Base-by-base conservation (phyloP, 2,329 filamentous ascomycete species). In the Thelonectria olida region DNA sequence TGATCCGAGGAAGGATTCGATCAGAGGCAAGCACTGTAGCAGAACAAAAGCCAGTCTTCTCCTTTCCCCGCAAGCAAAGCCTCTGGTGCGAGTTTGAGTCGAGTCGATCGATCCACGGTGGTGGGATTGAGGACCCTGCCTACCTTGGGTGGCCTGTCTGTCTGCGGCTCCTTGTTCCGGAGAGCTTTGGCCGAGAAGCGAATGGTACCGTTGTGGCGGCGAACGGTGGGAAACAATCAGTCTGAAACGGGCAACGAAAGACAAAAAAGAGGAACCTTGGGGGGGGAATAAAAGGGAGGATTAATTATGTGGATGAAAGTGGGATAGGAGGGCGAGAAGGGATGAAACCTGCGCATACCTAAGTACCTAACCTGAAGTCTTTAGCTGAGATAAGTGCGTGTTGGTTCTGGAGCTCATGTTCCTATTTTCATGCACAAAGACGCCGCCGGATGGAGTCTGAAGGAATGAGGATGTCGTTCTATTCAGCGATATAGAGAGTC, bases 171-270 rank as follows among this genome's bases (percentile, higher is more conserved):
- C 45, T 25, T 19, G 27, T 17, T 49, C 45, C 25, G 45, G n/a
- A n/a, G 45, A 56, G 49, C 45, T 58, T 63, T 58, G 63, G 60
- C 60, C 52, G 55, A 55, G 58, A 52, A 52, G 61, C 62, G 54
- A 57, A 56, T 48, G 54, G 45, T 54, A 3, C 9, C 13, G 13
- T 31, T 15, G 31, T 15, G 12, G 36, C n/a, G 17, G 36, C 36
- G 36, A 39, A 39, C 36, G 36, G 36, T 39, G 36, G 31, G 31
- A 34, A 39, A 39, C 15, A 39, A 39, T 39, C 15, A 19, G n/a
- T 39, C n/a, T 39, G 36, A 39, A 39, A 39, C 36, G n/a, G 15
- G 17, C 4, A 39, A 15, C n/a, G n/a, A n/a, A n/a, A n/a, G n/a
- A n/a, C n/a, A n/a, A n/a, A n/a, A n/a, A n/a, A n/a, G n/a, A n/a